These are phyloP conservation scores for Cicer cuneatum DNA, from an alignment of 306 rosid species.

Conservation along the genomic window DNA sequence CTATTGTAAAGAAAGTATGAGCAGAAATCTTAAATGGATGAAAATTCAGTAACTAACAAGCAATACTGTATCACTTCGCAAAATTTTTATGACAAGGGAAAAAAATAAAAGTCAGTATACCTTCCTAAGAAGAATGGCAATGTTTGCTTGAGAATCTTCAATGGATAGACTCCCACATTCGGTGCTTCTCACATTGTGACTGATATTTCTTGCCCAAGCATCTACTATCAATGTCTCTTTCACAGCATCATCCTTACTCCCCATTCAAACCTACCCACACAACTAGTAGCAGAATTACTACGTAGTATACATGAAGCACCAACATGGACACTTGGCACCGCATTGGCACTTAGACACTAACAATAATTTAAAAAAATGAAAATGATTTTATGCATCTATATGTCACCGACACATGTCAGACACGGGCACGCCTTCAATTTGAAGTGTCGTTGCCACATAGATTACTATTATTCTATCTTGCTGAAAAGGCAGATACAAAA, in stretches of 20 bases:
- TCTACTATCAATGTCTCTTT: conserved; percentile 65
- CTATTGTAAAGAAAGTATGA: background rate
- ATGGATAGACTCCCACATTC: conserved; percentile 99
- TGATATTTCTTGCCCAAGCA: conserved; percentile 84
- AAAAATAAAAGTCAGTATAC: conserved; percentile 45
- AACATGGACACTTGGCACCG: too few species aligned
- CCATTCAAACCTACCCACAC: conserved; percentile 59
- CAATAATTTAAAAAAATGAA: too few species aligned
- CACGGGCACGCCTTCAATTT: too few species aligned
- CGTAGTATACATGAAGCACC: background rate
- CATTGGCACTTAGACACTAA: too few species aligned
- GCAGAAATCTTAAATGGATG: background rate
- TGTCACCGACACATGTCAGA: too few species aligned
- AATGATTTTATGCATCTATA: too few species aligned
- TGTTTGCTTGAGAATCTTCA: conserved; percentile 96
- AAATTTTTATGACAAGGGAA: background rate
- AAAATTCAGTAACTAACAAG: background rate
- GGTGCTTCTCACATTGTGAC: conserved; percentile 93
- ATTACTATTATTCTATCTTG: conserved; percentile 3
- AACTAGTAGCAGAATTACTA: background rate
- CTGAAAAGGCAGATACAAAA: conserved; percentile 35
- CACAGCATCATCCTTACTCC: conserved; percentile 63
- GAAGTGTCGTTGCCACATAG: too few species aligned
- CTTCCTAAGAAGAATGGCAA: conserved; percentile 94
- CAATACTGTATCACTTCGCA: background rate